Conservation (phyloP, 345 rosid species). For the Clausena lansium region DNA sequence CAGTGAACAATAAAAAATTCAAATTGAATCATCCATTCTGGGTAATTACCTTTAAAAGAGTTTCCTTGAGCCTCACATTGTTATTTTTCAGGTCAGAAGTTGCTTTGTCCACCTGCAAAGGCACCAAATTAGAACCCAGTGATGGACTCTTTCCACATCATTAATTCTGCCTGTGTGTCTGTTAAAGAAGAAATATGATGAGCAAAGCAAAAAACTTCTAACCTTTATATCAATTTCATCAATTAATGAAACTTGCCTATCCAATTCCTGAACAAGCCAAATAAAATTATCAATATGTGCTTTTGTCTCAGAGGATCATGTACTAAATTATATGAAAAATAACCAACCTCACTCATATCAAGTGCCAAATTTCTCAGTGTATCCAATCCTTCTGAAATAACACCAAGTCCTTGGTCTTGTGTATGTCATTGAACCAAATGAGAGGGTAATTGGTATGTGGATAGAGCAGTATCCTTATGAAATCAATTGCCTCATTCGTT, state of each 20-base stretch:
- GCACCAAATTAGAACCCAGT: slow-evolving; percentile 8
- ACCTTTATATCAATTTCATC: slow-evolving; percentile 87
- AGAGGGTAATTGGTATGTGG: not conserved
- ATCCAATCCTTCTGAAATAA: slow-evolving; percentile 47
- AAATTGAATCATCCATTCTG: slow-evolving; percentile 9
- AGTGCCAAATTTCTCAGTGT: slow-evolving; percentile 49
- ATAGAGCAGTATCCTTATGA: not conserved
- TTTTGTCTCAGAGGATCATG: slow-evolving; percentile 4
- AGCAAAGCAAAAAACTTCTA: slow-evolving; percentile 13
- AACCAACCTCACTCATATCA: slow-evolving; percentile 79
- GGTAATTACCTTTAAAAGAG: slow-evolving; percentile 51
- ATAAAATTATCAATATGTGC: slow-evolving; percentile 3
- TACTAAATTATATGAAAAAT: not conserved
- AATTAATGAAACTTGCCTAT: slow-evolving; percentile 72
- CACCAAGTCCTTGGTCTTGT: slow-evolving; percentile 64
- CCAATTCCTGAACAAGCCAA: slow-evolving; percentile 55
- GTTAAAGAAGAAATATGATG: not conserved
- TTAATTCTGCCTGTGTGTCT: too few relatives aligned
- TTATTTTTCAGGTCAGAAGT: slow-evolving; percentile 63
- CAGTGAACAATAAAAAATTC: not conserved
- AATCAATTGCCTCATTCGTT: not conserved
- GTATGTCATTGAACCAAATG: slow-evolving; percentile 7
- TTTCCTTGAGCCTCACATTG: slow-evolving; percentile 76
- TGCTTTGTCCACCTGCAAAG: slow-evolving; percentile 67
- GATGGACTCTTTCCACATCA: not conserved